phyloP scores from a whole-genome alignment of 345 rosid species.

The Eucalyptus rudis region DNA sequence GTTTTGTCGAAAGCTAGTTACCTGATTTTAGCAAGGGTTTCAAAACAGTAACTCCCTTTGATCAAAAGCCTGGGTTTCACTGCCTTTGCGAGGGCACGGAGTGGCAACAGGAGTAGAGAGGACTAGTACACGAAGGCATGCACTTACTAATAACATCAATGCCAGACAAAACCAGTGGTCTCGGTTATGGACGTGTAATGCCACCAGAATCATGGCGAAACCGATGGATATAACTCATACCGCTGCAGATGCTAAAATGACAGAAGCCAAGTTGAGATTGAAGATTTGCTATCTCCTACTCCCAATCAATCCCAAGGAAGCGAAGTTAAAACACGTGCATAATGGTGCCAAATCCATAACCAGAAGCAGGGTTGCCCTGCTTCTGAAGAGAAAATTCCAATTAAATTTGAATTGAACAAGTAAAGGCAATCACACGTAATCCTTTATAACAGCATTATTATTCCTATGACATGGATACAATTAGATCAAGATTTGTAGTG shows the following conservation, averaged over 20 bases:
- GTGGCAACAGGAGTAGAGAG: conserved; percentile 88
- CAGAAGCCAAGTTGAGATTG: not conserved
- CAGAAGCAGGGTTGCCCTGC: no score
- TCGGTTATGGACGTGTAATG: conserved; percentile 19
- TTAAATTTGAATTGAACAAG: not conserved
- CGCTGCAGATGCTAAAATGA: conserved; percentile 21
- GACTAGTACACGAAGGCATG: conserved; percentile 82
- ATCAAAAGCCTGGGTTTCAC: conserved; percentile 71
- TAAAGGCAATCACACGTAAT: no score
- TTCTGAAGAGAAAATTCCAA: no score
- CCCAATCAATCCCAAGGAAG: not conserved
- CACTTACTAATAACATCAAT: conserved; percentile 73
- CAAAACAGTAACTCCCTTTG: conserved; percentile 76
- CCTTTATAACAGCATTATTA: not conserved
- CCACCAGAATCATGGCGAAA: conserved; percentile 42
- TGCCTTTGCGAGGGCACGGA: conserved; percentile 78
- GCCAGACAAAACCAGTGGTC: conserved; percentile 65
- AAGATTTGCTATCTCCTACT: not conserved
- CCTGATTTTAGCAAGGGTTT: conserved; percentile 61
- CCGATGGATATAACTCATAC: conserved; percentile 35
- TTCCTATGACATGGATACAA: not conserved
- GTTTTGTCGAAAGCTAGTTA: conserved; percentile 81
- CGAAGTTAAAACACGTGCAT: not conserved
- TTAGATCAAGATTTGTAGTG: not conserved
- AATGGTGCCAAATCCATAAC: not conserved